phyloP scores from a whole-genome alignment of 2,329 filamentous ascomycete species.

The Ophiocordyceps camponoti-saundersi region DNA sequence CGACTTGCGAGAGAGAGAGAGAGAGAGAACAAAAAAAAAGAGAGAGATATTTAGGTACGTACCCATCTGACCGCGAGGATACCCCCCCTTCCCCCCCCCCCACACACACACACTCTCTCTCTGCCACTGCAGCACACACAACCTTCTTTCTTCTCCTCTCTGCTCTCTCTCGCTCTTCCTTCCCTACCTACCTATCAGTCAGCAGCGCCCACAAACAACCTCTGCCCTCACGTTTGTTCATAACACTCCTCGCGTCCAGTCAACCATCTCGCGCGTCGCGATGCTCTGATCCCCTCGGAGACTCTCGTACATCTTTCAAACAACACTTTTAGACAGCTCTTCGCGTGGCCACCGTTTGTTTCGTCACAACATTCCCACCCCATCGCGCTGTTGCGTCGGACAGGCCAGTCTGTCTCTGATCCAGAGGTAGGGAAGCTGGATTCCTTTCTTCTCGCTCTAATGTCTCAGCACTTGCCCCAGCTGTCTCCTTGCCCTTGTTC shows the following conservation, averaged over 20 bases:
- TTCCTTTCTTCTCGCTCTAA: conserved; percentile 8
- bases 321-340: conserved; percentile 11
- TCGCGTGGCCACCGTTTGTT: conserved; percentile 5
- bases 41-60: conserved; percentile 4
- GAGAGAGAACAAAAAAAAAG: not conserved
- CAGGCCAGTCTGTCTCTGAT: conserved; percentile 13
- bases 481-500: conserved; percentile 18
- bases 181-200: conserved; percentile 14
- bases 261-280: not conserved
- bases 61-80: conserved; percentile 5
- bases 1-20: not conserved
- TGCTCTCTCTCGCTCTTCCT: too few relatives aligned
- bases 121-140: too few relatives aligned
- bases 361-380: conserved; percentile 17
- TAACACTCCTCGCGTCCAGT: not conserved
- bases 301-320: conserved; percentile 2
- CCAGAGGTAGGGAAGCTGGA: conserved; percentile 17
- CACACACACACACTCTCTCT: not conserved
- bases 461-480: conserved; percentile 12
- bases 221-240: conserved; percentile 5
- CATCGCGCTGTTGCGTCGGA: conserved; percentile 15
- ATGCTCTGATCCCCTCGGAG: not conserved
- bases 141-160: too few relatives aligned
- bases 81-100: conserved; percentile 8
- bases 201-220: conserved; percentile 19